A percentile compares a stretch with the other conserved stretches of the same genome.
These are phyloP conservation scores for Bryoerythrophyllum caledonicum DNA, from an alignment of 225 moss, liverwort and hornwort genomes.

Conservation along the genomic window DNA sequence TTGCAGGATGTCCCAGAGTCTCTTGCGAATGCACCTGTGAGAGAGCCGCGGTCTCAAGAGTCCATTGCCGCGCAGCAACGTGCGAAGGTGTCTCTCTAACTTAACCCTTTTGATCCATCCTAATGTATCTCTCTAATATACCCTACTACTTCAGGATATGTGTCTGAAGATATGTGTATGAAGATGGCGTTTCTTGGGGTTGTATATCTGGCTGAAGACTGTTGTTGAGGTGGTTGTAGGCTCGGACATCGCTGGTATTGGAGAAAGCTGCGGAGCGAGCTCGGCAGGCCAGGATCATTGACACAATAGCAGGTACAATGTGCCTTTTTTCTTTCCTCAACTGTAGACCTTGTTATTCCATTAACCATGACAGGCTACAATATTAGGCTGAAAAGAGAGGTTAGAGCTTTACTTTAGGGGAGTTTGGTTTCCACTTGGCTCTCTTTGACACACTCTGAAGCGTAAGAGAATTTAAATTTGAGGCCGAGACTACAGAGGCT, in stretches of 20 bases:
- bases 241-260: conserved; percentile 61
- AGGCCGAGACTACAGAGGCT: too few relatives aligned
- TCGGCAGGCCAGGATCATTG: conserved; percentile 56
- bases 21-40: conserved; percentile 58
- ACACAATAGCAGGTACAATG: conserved; percentile 54
- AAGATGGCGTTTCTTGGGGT: neutral
- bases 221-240: conserved; percentile 28
- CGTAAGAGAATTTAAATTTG: too few relatives aligned
- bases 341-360: neutral
- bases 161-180: neutral
- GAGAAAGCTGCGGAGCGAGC: conserved; percentile 76
- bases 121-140: neutral
- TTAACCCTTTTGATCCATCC: conserved; percentile 5
- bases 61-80: conserved; percentile 73
- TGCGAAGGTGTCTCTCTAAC: conserved; percentile 47
- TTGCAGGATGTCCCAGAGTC: conserved; percentile 67
- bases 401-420: too few relatives aligned
- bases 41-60: conserved; percentile 63
- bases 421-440: too few relatives aligned
- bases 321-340: neutral
- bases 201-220: neutral
- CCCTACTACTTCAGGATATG: neutral
- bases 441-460: too few relatives aligned
- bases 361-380: too few relatives aligned
- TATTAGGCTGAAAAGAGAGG: too few relatives aligned